These are phyloP conservation scores for Lactarius pseudohatsudake DNA, from an alignment of 768 basidiomycete species.

Conservation along the genomic window DNA sequence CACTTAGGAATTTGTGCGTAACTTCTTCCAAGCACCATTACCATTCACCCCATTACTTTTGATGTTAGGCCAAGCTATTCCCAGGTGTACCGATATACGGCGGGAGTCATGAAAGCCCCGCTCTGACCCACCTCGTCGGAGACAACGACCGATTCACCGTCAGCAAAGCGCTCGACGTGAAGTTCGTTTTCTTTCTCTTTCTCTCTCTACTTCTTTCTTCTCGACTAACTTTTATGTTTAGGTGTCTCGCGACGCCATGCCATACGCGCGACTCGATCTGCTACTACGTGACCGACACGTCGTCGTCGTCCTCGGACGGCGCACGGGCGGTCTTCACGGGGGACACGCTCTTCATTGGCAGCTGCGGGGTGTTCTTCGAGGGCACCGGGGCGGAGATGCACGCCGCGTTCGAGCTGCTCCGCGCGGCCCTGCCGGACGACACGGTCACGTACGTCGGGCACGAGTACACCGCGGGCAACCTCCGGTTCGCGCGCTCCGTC, in stretches of 20 bases:
- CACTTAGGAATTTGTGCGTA: conserved; percentile 46
- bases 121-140: conserved; percentile 70
- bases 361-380: conserved; percentile 95
- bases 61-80: conserved; percentile 43
- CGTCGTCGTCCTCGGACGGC: conserved; percentile 40
- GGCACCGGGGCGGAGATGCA: conserved; percentile 81
- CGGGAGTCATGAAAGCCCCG: conserved; percentile 69
- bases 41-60: neutral
- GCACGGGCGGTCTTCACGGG: conserved; percentile 89
- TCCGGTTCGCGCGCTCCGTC: conserved; percentile 67
- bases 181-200: conserved; percentile 38
- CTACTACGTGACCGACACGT: conserved; percentile 61
- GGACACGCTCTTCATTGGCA: conserved; percentile 86
- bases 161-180: conserved; percentile 61
- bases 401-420: conserved; percentile 66
- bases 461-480: conserved; percentile 80
- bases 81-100: conserved; percentile 65
- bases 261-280: conserved; percentile 98
- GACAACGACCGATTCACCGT: conserved; percentile 80
- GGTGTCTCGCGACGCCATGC: conserved; percentile 86
- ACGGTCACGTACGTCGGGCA: conserved; percentile 89
- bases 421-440: conserved; percentile 66
- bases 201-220: neutral
- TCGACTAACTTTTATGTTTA: conserved; percentile 33
- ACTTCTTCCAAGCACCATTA: neutral